A percentile compares a stretch with the other conserved stretches of the same genome.
phyloP scores from a whole-genome alignment of 192 early-diverging fungal genomes.

The Hyaloraphidium curvatum region DNA sequence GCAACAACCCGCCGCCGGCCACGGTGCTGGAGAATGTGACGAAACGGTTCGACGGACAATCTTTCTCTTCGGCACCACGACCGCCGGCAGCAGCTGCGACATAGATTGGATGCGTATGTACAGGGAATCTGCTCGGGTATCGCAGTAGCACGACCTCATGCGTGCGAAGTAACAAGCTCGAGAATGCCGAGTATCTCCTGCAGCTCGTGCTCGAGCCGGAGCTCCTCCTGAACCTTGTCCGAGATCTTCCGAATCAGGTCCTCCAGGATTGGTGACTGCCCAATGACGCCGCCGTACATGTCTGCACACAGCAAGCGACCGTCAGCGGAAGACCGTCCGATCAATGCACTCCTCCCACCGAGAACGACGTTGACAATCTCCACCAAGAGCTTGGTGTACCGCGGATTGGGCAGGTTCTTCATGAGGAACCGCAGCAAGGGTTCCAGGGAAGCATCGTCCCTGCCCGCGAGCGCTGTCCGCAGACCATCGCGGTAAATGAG shows the following conservation, averaged over 20 bases:
- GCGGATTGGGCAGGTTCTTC: constrained; percentile 59
- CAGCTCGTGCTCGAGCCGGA: constrained; percentile 59
- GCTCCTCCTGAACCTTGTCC: constrained; percentile 54
- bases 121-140: background rate
- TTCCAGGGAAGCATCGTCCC: constrained; percentile 73
- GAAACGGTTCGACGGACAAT: background rate
- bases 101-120: background rate
- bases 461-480: constrained; percentile 51
- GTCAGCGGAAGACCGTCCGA: background rate
- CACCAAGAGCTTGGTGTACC: constrained; percentile 54
- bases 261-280: constrained; percentile 60
- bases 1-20: background rate
- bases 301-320: constrained; percentile 21
- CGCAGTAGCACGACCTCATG: background rate
- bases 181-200: constrained; percentile 60
- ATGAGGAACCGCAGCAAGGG: constrained; percentile 66
- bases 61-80: background rate
- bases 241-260: constrained; percentile 48
- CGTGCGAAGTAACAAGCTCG: constrained; percentile 42
- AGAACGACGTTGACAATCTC: constrained; percentile 56
- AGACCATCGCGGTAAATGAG: constrained; percentile 72
- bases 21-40: too few relatives aligned
- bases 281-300: constrained; percentile 62
- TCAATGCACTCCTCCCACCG: constrained; percentile 18
- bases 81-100: background rate